These are phyloP conservation scores for Stagonosporopsis tanaceti DNA, from an alignment of 2,329 filamentous ascomycete species.

Conservation along the genomic window DNA sequence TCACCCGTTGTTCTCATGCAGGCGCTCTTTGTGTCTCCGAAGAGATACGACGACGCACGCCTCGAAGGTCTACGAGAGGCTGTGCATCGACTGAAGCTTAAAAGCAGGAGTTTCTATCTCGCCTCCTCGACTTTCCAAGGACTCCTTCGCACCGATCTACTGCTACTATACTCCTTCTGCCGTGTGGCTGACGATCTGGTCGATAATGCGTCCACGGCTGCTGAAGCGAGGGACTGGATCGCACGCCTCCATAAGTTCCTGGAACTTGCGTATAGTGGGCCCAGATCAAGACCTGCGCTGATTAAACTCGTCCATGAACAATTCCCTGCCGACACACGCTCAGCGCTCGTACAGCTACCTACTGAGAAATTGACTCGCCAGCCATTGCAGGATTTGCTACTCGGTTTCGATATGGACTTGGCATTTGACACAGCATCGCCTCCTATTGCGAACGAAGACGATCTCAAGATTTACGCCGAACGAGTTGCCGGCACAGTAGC, in stretches of 20 bases:
- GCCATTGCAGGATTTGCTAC: slow-evolving; percentile 70
- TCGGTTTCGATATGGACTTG: slow-evolving; percentile 74
- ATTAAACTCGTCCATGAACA: slow-evolving; percentile 53
- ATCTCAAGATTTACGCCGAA: slow-evolving; percentile 70
- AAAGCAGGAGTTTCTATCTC: slow-evolving; percentile 77
- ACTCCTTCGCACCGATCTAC: slow-evolving; percentile 71
- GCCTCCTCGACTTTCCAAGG: slow-evolving; percentile 75
- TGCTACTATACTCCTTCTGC: slow-evolving; percentile 77
- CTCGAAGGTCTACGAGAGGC: slow-evolving; percentile 68
- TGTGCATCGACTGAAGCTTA: slow-evolving; percentile 64
- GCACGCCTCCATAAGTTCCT: slow-evolving; percentile 66
- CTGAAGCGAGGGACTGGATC: slow-evolving; percentile 67
- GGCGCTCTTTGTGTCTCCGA: slow-evolving; percentile 60
- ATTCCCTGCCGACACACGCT: slow-evolving; percentile 62
- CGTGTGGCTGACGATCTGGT: slow-evolving; percentile 77
- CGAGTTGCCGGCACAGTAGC: slow-evolving; percentile 77
- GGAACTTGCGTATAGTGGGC: slow-evolving; percentile 58
- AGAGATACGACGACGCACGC: slow-evolving; percentile 64
- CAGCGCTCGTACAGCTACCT: slow-evolving; percentile 68
- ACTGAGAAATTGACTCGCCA: slow-evolving; percentile 62
- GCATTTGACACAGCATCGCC: slow-evolving; percentile 54
- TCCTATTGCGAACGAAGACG: slow-evolving; percentile 66
- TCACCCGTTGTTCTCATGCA: slow-evolving; percentile 60
- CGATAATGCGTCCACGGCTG: slow-evolving; percentile 65
- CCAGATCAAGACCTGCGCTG: slow-evolving; percentile 17